Percentiles rank a stretch among this genome's conserved stretches.
Conservation (phyloP, 2,329 filamentous ascomycete species). For the Amesomyces nigricolor region DNA sequence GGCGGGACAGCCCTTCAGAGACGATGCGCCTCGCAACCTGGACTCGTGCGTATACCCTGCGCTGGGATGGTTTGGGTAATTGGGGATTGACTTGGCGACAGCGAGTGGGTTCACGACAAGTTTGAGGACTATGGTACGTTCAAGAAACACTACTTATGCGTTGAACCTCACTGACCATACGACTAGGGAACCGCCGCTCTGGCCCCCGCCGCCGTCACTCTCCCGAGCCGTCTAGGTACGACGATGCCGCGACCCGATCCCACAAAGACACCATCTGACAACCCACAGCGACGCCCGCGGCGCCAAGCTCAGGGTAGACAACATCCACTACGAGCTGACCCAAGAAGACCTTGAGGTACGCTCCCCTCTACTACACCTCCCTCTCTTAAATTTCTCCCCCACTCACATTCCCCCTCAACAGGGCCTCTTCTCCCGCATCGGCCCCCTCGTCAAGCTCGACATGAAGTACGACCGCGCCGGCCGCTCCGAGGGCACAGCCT, state of each 20-base stretch:
- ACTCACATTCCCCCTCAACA: constrained; percentile 36
- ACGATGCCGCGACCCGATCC: neutral
- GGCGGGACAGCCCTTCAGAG: constrained; percentile 53
- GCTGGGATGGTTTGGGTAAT: neutral
- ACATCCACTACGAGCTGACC: constrained; percentile 87
- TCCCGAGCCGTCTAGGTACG: constrained; percentile 32
- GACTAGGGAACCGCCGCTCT: constrained; percentile 21
- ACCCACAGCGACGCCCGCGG: constrained; percentile 47
- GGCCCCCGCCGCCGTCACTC: constrained; percentile 27
- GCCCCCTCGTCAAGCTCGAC: constrained; percentile 61
- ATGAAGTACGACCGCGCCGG: constrained; percentile 83
- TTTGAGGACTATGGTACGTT: constrained; percentile 66
- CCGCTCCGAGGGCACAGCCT: constrained; percentile 79
- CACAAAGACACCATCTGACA: constrained; percentile 12
- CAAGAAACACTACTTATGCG: neutral
- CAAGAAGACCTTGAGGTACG: constrained; percentile 73
- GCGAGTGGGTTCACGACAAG: constrained; percentile 92
- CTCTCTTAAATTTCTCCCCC: neutral
- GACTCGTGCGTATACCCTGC: constrained; percentile 53
- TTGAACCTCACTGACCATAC: constrained; percentile 5
- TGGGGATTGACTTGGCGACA: constrained; percentile 34
- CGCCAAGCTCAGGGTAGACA: constrained; percentile 76
- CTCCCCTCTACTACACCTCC: constrained; percentile 10
- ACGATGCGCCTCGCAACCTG: constrained; percentile 59
- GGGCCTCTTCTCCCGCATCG: constrained; percentile 78